Evolutionary conservation across 2,329 filamentous ascomycete genomes (phyloP), one percentile per base, ranked within the genome.

Genomic region (Cladosporium cucumerinum): DNA sequence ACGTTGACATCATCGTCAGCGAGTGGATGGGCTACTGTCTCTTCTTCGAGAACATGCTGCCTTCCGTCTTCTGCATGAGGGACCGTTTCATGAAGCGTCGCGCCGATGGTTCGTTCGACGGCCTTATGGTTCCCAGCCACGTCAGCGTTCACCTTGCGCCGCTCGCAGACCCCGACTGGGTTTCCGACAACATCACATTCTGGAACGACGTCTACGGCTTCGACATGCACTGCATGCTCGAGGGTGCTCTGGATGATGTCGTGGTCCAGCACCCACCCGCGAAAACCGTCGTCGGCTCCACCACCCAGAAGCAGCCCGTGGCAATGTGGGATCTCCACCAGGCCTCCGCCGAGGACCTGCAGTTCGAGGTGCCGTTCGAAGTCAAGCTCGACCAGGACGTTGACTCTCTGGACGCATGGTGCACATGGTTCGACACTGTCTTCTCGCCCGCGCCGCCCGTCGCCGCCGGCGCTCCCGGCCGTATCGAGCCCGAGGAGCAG

Each of bases 21-120:
- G 93, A 98, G 78, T 98, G 93, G 93, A 98, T 98, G 93, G 93
- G 93, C 32, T 98, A 98, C 76, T 91, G 89, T 69, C 84, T 97
- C 21, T 84, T 97, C 6, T 98, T 96, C 77, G 93, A 98, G 79
- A 92, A 93, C 64, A 98, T 98, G 93, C 87, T 98, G 30, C 92
- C 95, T 69, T 96, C 92, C 57, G 92, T 98, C 25, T 84, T 98
- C 59, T 94, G 87, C 74, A 94, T 94, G 51, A 86, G 93, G 67
- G 93, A 98, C 78, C 87, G 86, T 70, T 97, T 97, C 77, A 86
- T 98, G 26, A 87, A 86, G 66, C 65, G 65, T 48, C 51, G 36
- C 21, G 57, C 36, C 10, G 61, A 57, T 18, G 60, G 60, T 39
- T 63, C 61, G 2, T 86, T 89, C 0, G 89, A 87, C 64, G 93